Conservation (phyloP, 306 rosid species). For the Cicer chorassanicum region DNA sequence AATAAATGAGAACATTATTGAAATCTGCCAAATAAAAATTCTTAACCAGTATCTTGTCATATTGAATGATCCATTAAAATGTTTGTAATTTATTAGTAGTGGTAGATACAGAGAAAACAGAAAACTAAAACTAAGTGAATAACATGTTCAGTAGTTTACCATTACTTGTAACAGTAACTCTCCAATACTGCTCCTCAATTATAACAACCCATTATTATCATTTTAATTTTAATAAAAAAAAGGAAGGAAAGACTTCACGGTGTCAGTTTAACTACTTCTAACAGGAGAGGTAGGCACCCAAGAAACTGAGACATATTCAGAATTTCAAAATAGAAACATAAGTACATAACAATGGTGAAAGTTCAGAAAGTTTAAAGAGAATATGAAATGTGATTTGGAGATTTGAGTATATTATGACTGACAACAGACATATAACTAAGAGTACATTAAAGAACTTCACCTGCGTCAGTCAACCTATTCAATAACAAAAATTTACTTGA, state of each 20-base stretch:
- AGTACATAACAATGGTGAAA: not conserved
- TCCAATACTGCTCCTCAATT: slow-evolving; percentile 29
- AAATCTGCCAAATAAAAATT: slow-evolving; percentile 36
- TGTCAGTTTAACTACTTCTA: slow-evolving; percentile 5
- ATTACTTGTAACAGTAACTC: slow-evolving; percentile 15
- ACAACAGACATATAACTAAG: slow-evolving; percentile 15
- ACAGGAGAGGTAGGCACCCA: slow-evolving; percentile 8
- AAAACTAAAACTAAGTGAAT: slow-evolving; percentile 32
- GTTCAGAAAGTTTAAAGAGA: slow-evolving; percentile 1
- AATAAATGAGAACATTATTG: slow-evolving; percentile 38
- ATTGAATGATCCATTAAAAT: slow-evolving; percentile 29
- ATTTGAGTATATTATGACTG: not conserved
- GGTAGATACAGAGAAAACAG: slow-evolving; percentile 7
- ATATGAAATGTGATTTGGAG: slow-evolving; percentile 20
- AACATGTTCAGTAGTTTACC: slow-evolving; percentile 24
- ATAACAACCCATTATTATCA: not conserved
- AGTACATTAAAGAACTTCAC: slow-evolving; percentile 14
- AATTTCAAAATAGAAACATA: slow-evolving; percentile 32
- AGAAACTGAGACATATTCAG: not conserved
- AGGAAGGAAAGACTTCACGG: slow-evolving; percentile 11
- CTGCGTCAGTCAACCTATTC: slow-evolving; percentile 34
- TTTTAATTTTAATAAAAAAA: not conserved
- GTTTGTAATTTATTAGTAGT: slow-evolving; percentile 2
- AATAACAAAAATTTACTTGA: slow-evolving; percentile 24
- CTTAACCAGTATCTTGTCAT: slow-evolving; percentile 36